Percentiles rank a stretch among this genome's conserved stretches.
These are phyloP conservation scores for Erysimum cheiranthoides DNA, from an alignment of 345 rosid species.

Conservation along the genomic window DNA sequence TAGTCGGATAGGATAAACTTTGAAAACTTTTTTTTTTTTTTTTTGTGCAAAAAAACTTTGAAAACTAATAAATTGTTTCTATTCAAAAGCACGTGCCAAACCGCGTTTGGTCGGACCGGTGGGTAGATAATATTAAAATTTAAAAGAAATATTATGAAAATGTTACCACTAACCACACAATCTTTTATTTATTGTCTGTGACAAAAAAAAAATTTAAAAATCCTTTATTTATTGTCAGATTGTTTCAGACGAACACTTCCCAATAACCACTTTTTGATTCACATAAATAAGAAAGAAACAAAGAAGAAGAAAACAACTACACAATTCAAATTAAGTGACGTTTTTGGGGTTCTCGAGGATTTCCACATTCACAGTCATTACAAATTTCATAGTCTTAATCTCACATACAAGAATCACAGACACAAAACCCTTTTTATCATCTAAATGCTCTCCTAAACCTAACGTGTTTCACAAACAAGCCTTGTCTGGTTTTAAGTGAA, in stretches of 20 bases:
- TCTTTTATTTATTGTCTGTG: neutral
- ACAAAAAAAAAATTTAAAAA: no score
- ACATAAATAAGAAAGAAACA: neutral
- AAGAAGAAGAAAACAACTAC: neutral
- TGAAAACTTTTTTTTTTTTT: no score
- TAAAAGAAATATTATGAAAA: neutral
- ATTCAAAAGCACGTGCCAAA: neutral
- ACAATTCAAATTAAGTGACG: neutral
- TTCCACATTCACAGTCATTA: slow-evolving; percentile 16
- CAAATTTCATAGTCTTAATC: neutral
- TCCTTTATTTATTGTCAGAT: neutral
- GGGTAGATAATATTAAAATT: neutral
- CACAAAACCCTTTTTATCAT: neutral
- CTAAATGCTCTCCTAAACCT: slow-evolving; percentile 28
- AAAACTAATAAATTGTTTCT: neutral
- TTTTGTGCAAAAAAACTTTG: no score
- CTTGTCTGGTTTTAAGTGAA: slow-evolving; percentile 50
- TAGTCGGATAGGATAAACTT: neutral
- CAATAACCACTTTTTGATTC: slow-evolving; percentile 22
- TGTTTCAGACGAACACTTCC: neutral
- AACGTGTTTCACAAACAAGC: slow-evolving; percentile 15
- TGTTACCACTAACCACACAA: neutral
- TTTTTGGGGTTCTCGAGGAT: neutral
- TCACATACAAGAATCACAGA: slow-evolving; percentile 23
- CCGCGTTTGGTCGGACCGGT: slow-evolving; percentile 14